These are phyloP conservation scores for Tilletiopsis washingtonensis DNA, from an alignment of 1,284 basidiomycete genomes.

Conservation along the genomic window DNA sequence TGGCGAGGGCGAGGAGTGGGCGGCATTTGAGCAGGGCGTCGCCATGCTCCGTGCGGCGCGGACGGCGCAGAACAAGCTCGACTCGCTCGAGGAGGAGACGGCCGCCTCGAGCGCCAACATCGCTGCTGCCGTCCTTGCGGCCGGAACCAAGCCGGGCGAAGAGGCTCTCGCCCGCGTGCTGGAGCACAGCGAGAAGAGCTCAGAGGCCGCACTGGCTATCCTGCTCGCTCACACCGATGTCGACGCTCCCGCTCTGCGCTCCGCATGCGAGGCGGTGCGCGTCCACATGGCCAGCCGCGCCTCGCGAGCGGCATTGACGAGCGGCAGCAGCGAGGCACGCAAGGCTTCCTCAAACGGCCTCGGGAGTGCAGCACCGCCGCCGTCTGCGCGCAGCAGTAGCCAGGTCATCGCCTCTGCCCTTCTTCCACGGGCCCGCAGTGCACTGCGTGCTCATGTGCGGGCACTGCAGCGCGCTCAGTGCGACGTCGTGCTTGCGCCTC, in stretches of 20 bases:
- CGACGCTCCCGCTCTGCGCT: neutral
- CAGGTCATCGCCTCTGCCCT: constrained; percentile 53
- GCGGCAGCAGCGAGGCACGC: no score
- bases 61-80: neutral
- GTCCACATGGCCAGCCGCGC: neutral
- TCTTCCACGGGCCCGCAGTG: constrained; percentile 56
- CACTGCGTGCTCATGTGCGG: constrained; percentile 62
- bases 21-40: constrained; percentile 3
- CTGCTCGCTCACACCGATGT: neutral
- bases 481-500: constrained; percentile 71
- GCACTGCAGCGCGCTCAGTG: constrained; percentile 70
- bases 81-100: neutral
- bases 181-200: constrained; percentile 1
- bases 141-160: neutral
- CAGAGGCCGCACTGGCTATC: constrained; percentile 5
- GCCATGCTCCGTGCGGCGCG: neutral
- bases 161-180: neutral
- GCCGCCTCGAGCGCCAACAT: neutral
- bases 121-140: neutral
- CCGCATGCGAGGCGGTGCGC: neutral
- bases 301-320: no score
- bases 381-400: no score
- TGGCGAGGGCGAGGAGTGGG: constrained; percentile 4
- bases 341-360: no score
- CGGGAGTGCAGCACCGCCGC: neutral